phyloP scores from a whole-genome alignment of 2,329 filamentous ascomycete species.

The Ilyonectria mors-panacis region DNA sequence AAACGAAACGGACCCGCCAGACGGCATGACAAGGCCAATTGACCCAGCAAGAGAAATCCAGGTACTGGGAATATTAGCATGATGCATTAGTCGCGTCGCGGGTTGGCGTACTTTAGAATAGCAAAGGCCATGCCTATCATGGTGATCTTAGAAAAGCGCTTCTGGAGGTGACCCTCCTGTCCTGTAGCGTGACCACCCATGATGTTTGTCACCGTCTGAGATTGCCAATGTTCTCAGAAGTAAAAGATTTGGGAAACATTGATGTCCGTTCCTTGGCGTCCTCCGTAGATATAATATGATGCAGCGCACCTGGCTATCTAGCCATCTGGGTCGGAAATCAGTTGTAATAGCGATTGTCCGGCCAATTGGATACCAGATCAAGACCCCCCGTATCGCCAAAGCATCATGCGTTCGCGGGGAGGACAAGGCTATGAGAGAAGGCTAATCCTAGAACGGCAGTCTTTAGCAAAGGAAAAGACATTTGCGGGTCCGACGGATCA shows the following conservation, averaged over 20 bases:
- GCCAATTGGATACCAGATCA: background rate
- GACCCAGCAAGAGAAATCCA: slow-evolving; percentile 59
- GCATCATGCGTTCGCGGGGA: slow-evolving; percentile 29
- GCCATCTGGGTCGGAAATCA: background rate
- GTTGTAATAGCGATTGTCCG: background rate
- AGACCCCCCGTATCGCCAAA: slow-evolving; percentile 3
- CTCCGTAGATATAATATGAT: background rate
- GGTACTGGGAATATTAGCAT: slow-evolving; percentile 38
- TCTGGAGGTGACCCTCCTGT: slow-evolving; percentile 40
- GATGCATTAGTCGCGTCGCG: background rate
- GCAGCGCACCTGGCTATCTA: background rate
- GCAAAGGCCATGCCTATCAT: slow-evolving; percentile 57
- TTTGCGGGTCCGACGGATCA: background rate
- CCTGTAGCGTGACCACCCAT: slow-evolving; percentile 25
- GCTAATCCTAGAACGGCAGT: slow-evolving; percentile 32
- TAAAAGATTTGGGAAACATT: background rate
- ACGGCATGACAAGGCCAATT: slow-evolving; percentile 59
- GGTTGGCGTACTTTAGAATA: slow-evolving; percentile 56
- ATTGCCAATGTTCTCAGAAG: background rate
- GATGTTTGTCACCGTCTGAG: background rate
- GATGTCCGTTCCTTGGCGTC: background rate
- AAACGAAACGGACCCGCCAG: slow-evolving; percentile 57
- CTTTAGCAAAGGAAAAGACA: slow-evolving; percentile 32
- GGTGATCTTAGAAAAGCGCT: slow-evolving; percentile 43
- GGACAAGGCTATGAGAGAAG: slow-evolving; percentile 5